Conservation (phyloP, 768 basidiomycete species). For the Termitomyces sp. region DNA sequence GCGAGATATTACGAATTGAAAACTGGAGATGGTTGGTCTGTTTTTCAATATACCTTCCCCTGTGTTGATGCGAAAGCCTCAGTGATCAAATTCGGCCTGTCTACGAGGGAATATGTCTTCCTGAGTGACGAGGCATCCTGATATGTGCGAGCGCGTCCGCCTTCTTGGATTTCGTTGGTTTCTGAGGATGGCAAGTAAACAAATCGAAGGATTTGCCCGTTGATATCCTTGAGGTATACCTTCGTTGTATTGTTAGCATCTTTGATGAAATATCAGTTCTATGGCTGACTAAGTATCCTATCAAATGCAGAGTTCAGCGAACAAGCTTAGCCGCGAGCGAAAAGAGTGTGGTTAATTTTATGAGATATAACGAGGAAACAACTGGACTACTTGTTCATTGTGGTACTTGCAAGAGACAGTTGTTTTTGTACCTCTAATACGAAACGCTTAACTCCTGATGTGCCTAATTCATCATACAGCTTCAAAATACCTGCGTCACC, state of each 20-base stretch:
- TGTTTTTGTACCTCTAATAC: background rate
- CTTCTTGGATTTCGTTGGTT: background rate
- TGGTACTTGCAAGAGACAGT: background rate
- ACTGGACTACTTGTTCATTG: background rate
- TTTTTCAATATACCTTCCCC: conserved; percentile 1
- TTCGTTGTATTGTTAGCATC: background rate
- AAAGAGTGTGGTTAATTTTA: too few species aligned
- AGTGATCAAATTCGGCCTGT: conserved; percentile 88
- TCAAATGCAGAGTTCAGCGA: background rate
- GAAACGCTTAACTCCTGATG: background rate
- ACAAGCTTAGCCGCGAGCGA: background rate
- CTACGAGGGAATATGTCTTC: conserved; percentile 79
- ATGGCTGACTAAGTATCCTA: too few species aligned
- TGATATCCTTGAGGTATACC: background rate
- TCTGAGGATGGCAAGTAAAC: background rate
- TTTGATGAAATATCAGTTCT: background rate
- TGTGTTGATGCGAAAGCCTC: background rate
- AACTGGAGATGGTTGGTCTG: conserved; percentile 66
- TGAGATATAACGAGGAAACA: background rate
- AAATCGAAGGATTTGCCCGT: background rate
- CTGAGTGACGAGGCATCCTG: conserved; percentile 72
- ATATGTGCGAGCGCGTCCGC: background rate
- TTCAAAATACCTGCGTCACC: conserved; percentile 42
- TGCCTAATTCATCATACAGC: conserved; percentile 28
- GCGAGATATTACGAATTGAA: conserved; percentile 86